Conservation (phyloP, 768 basidiomycete species). For the Tricholomella constricta region DNA sequence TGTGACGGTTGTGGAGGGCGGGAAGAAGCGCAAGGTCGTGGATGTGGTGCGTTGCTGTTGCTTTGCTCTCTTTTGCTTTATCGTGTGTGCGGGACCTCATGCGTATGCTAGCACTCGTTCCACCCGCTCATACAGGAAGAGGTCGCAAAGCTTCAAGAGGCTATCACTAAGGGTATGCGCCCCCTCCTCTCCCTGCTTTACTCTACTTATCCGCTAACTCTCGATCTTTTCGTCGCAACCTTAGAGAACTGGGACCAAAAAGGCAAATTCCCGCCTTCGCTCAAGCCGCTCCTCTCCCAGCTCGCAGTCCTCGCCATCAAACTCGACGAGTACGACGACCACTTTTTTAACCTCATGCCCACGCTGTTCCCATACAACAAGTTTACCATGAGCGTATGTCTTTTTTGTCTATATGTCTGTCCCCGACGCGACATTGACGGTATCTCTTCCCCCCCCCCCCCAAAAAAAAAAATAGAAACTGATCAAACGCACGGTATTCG, state of each 20-base stretch:
- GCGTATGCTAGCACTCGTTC: slow-evolving; percentile 57
- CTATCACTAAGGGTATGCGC: slow-evolving; percentile 59
- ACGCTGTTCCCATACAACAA: slow-evolving; percentile 91
- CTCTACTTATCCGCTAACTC: background rate
- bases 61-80: background rate
- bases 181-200: background rate
- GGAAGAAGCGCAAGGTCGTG: slow-evolving; percentile 72
- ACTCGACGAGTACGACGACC: slow-evolving; percentile 88
- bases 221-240: too few species aligned
- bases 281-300: slow-evolving; percentile 73
- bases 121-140: slow-evolving; percentile 66
- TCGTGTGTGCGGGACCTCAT: too few species aligned
- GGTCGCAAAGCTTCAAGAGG: slow-evolving; percentile 59
- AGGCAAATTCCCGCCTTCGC: slow-evolving; percentile 83
- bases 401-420: too few species aligned
- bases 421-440: too few species aligned
- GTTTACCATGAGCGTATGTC: slow-evolving; percentile 84
- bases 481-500: slow-evolving; percentile 86
- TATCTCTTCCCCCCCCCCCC: slow-evolving; percentile 4
- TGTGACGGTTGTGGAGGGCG: slow-evolving; percentile 52
- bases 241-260: slow-evolving; percentile 81
- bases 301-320: slow-evolving; percentile 78
- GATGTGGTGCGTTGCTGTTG: slow-evolving; percentile 50
- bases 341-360: slow-evolving; percentile 90
- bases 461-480: too few species aligned